Evolutionary conservation across 805 yeast genomes (phyloP), one percentile per base, ranked within the genome.

Genomic region (Sugiyamaella marilandica): DNA sequence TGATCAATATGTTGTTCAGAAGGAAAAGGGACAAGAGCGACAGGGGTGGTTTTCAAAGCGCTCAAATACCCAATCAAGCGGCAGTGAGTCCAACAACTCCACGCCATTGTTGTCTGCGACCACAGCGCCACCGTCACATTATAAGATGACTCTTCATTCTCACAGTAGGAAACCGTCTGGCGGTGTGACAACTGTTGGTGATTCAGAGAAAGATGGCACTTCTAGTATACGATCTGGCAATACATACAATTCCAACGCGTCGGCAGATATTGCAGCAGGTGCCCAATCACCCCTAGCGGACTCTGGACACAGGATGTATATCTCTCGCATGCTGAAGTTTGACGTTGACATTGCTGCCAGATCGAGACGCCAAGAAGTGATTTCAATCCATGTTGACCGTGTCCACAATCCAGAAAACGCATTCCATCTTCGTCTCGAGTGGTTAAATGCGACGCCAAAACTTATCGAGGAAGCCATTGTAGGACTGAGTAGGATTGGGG

Each of bases 321-420:
- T 91, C 51, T 84, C 94, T 66, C 79, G 83, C 59, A 74, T 83
- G 0, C 74, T 91, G 31, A 73, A 77, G 44, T 80, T 80, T 59
- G 87, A 92, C 65, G 79, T 89, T 14, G 99, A 94, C 64, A 87
- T 92, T 0, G 70, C 76, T 29, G 72, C 74, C 2, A 76, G 81
- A 55, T 88, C 97, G 0, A 82, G 82, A 66, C 80, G 90, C 52
- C 85, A 85, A 0, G 99, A 94, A 60, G 68, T 83, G 2, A 74
- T 90, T 44, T 81, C 82, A 5, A 89, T 94, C 0, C 97, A 92
- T 68, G 87, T 88, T 63, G 99, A 94, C 65, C 77, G 84, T 43
- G 91, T 91, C 2, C 97, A 90, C 66, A 92, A 91, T 64, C 97
- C 97, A 0, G 92, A 87, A 59, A 96, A 91, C 62, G 91, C 97